Percentiles rank a stretch among this genome's conserved stretches.
Conservation (phyloP, 2,329 filamentous ascomycete genomes). For the Colletotrichum tabaci region DNA sequence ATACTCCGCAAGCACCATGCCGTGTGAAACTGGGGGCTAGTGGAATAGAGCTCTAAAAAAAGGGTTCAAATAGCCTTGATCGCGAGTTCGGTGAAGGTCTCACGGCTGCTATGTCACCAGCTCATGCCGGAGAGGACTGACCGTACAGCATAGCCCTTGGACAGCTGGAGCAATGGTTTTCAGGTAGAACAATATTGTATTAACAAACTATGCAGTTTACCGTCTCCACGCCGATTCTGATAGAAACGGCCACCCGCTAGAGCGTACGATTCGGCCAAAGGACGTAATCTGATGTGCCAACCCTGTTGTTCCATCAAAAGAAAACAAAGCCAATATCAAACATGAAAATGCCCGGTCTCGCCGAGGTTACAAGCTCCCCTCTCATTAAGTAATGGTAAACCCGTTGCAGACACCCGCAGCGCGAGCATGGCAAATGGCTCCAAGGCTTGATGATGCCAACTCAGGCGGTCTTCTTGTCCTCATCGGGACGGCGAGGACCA, state of each 20-base stretch:
- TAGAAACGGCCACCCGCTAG: too few species aligned
- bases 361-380: not conserved
- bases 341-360: not conserved
- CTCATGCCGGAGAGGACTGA: too few species aligned
- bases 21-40: too few species aligned
- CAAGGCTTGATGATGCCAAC: not conserved
- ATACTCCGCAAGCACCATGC: too few species aligned
- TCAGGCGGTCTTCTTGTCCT: slow-evolving; percentile 20
- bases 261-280: not conserved
- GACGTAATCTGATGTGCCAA: not conserved
- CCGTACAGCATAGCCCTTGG: too few species aligned
- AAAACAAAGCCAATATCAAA: not conserved
- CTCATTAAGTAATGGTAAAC: not conserved
- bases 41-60: too few species aligned
- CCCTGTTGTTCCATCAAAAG: not conserved
- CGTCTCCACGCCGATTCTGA: not conserved
- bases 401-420: not conserved
- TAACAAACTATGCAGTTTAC: not conserved
- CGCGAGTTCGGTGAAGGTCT: too few species aligned
- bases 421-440: not conserved
- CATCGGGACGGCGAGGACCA: slow-evolving; percentile 8
- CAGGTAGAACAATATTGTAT: too few species aligned
- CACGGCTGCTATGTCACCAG: too few species aligned
- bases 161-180: too few species aligned
- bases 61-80: too few species aligned